phyloP scores from a whole-genome alignment of 176 grass and related monocot genomes.

The Triticum urartu region DNA sequence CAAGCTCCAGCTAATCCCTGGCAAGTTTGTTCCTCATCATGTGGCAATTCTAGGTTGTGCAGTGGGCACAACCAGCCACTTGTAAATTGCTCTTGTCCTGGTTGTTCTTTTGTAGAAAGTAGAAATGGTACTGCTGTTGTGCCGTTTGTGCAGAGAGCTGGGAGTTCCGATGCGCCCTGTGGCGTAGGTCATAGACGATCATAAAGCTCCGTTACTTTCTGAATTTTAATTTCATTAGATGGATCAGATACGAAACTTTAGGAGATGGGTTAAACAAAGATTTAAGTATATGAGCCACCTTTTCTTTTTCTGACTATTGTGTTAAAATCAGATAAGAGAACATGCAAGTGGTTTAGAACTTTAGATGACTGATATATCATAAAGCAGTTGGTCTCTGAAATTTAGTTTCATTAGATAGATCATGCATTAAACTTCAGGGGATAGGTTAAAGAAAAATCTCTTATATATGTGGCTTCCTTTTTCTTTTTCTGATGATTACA shows the following conservation, averaged over 20 bases:
- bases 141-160: background rate
- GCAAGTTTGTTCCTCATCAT: background rate
- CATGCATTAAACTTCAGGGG: background rate
- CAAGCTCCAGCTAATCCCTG: constrained; percentile 11
- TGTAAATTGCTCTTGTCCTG: constrained; percentile 8
- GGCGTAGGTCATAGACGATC: constrained; percentile 8
- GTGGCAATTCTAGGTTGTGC: constrained; percentile 2
- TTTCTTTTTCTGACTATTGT: background rate
- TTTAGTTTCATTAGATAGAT: constrained; percentile 3
- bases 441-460: constrained; percentile 1
- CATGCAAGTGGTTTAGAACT: constrained; percentile 3
- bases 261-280: background rate
- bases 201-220: background rate
- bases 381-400: constrained; percentile 10
- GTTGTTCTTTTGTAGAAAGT: background rate
- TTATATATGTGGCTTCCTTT: background rate
- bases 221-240: constrained; percentile 17
- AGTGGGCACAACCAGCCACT: constrained; percentile 19
- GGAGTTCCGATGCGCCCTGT: background rate
- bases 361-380: background rate
- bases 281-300: background rate
- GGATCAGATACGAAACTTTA: background rate
- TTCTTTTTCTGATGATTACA: background rate
- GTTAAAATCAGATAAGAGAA: constrained; percentile 34
- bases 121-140: constrained; percentile 8